Conservation (phyloP, 805 yeast species). For the Wickerhamiella nectarea region DNA sequence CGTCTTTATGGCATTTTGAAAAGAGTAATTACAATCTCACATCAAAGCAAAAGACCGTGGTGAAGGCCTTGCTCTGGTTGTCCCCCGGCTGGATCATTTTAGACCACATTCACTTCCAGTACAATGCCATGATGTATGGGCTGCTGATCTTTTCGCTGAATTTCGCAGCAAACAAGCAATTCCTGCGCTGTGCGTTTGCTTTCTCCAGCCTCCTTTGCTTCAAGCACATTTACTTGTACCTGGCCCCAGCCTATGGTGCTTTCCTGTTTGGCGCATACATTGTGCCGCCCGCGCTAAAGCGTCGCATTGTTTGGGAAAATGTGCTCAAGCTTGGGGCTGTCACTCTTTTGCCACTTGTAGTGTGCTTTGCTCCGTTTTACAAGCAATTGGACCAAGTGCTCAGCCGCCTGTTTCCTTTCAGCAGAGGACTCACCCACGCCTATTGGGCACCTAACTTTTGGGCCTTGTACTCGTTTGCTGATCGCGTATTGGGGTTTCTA, state of each 20-base stretch:
- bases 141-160: slow-evolving; percentile 60
- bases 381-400: slow-evolving; percentile 53
- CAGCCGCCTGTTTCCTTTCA: slow-evolving; percentile 73
- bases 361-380: slow-evolving; percentile 71
- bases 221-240: slow-evolving; percentile 82
- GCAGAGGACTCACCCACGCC: slow-evolving; percentile 91
- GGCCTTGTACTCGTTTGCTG: slow-evolving; percentile 83
- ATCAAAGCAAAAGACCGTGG: slow-evolving; percentile 34
- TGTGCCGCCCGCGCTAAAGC: slow-evolving; percentile 24
- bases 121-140: slow-evolving; percentile 88
- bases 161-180: slow-evolving; percentile 45
- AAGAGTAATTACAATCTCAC: slow-evolving; percentile 8
- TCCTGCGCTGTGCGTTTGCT: slow-evolving; percentile 42
- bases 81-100: slow-evolving; percentile 84
- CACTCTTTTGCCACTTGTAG: slow-evolving; percentile 37
- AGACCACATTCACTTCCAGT: slow-evolving; percentile 95
- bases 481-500: slow-evolving; percentile 40
- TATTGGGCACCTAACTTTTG: slow-evolving; percentile 98
- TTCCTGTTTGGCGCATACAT: slow-evolving; percentile 64
- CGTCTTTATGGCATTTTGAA: slow-evolving; percentile 51
- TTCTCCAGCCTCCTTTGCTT: slow-evolving; percentile 75
- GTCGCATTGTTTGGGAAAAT: slow-evolving; percentile 42
- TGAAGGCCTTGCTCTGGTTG: slow-evolving; percentile 66
- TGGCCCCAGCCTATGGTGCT: slow-evolving; percentile 88
- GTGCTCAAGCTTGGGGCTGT: slow-evolving; percentile 56